Conservation (phyloP, 306 rosid genomes). For the Geum urbanum region DNA sequence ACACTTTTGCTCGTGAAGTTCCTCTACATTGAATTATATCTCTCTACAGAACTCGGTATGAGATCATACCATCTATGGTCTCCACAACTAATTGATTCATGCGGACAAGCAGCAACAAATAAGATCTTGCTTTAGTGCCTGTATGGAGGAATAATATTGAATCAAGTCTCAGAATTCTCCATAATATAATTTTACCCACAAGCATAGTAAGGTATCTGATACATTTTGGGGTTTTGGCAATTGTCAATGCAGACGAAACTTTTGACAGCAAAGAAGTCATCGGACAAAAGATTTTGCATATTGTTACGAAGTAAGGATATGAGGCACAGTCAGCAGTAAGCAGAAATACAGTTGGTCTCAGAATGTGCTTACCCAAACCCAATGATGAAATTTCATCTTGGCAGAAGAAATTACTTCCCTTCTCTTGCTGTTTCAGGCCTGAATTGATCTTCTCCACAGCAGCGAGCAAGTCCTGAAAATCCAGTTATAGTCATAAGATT, state of each 20-base stretch:
- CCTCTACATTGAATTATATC: neutral
- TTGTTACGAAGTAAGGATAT: neutral
- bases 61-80: slow-evolving; percentile 39
- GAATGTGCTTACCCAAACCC: slow-evolving; percentile 53
- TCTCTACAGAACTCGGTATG: slow-evolving; percentile 37
- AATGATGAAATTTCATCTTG: slow-evolving; percentile 80
- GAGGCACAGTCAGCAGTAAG: neutral
- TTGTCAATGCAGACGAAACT: neutral
- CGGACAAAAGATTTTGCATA: neutral
- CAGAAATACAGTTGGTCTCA: neutral
- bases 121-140: slow-evolving; percentile 53
- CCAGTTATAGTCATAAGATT: neutral
- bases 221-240: neutral
- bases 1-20: neutral
- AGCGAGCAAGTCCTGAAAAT: slow-evolving; percentile 55
- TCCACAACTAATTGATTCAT: slow-evolving; percentile 44
- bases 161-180: neutral
- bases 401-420: slow-evolving; percentile 46
- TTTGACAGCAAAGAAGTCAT: neutral
- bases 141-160: slow-evolving; percentile 9
- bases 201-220: neutral
- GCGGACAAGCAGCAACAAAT: slow-evolving; percentile 44
- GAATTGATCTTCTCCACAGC: slow-evolving; percentile 88
- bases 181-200: neutral
- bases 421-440: slow-evolving; percentile 45